Evolutionary conservation across 495 filamentous ascomycete species (phyloP), one percentile per base, ranked within the genome.

Genomic region (Mycothermus thermophilus): DNA sequence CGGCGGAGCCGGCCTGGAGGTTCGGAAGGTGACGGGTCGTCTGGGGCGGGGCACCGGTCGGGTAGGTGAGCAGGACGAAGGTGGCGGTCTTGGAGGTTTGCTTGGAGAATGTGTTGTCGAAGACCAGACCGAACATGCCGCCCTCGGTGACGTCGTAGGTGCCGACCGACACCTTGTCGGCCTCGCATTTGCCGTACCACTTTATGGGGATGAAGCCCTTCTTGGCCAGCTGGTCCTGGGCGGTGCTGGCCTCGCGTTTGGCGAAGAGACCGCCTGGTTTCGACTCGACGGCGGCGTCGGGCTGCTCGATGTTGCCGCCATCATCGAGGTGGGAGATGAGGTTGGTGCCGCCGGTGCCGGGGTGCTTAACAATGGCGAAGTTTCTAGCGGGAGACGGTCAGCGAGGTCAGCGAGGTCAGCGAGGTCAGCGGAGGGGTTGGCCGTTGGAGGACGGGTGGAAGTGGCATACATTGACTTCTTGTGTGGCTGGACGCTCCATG

Each of bases 31-130:
- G 62, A 60, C 83, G 68, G 34, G 82, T 73, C 3, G 79, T 74
- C 42, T 85, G 83, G 0, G 92, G 90, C 14, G 85, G 79, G 10
- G 76, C 64, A 41, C 76, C 77, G 23, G 83, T 85, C 21, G 88
- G 85, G 46, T 96, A 94, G 10, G 84, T 95, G 43, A 96, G 69
- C 27, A 96, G 72, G 13, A 95, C 88, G 43, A 96, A 81, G 13
- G 88, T 96, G 9, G 82, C 83, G 25, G 80, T 93, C 60, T 97
- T 97, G 33, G 86, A 84, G 26, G 84, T 75, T 51, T 86, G 80
- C 61, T 94, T 96, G 32, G 87, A 92, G 55, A 96, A 96, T 21
- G 92, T 97, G 52, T 97, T 97, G 69, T 97, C 90, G 52, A 97
- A 94, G 17, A 96, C 83, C 35, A 97, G 67, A 20, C 84, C 90